Percentiles rank a stretch among this genome's conserved stretches.
These are phyloP conservation scores for Hirschfeldia incana DNA, from an alignment of 345 rosid species.

Conservation along the genomic window DNA sequence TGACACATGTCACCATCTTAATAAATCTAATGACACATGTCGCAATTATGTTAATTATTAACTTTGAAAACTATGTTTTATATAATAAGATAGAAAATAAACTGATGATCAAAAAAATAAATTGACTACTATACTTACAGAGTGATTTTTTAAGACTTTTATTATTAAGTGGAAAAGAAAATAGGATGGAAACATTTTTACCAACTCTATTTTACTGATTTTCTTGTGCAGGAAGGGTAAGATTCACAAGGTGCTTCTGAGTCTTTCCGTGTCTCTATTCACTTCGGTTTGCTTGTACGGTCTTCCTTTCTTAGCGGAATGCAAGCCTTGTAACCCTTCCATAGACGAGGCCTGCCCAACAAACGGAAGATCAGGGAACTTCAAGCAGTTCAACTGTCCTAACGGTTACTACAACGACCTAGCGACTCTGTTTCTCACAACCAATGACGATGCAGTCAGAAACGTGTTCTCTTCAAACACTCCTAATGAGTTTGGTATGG, in stretches of 20 bases:
- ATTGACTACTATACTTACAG: too few relatives aligned
- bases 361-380: constrained; percentile 68
- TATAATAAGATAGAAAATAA: too few relatives aligned
- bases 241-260: constrained; percentile 74
- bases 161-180: too few relatives aligned
- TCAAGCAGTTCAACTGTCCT: constrained; percentile 93
- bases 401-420: constrained; percentile 81
- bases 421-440: constrained; percentile 84
- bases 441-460: constrained; percentile 88
- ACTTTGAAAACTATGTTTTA: too few relatives aligned
- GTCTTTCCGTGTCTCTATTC: constrained; percentile 67
- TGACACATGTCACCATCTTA: too few relatives aligned
- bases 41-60: too few relatives aligned
- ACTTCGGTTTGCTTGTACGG: constrained; percentile 77
- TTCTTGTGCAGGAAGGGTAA: constrained; percentile 70
- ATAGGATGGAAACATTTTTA: too few relatives aligned
- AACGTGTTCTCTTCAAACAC: constrained; percentile 82
- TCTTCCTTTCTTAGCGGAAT: constrained; percentile 78
- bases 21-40: too few relatives aligned
- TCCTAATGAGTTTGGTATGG: constrained; percentile 54
- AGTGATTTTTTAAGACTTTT: too few relatives aligned
- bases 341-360: constrained; percentile 61
- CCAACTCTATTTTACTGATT: too few relatives aligned
- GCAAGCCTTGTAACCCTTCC: constrained; percentile 66
- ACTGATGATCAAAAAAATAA: too few relatives aligned